A percentile compares a stretch with the other conserved stretches of the same genome.
These are phyloP conservation scores for Zygosaccharomyces lentus DNA, from an alignment of 805 yeast genomes.

Conservation along the genomic window DNA sequence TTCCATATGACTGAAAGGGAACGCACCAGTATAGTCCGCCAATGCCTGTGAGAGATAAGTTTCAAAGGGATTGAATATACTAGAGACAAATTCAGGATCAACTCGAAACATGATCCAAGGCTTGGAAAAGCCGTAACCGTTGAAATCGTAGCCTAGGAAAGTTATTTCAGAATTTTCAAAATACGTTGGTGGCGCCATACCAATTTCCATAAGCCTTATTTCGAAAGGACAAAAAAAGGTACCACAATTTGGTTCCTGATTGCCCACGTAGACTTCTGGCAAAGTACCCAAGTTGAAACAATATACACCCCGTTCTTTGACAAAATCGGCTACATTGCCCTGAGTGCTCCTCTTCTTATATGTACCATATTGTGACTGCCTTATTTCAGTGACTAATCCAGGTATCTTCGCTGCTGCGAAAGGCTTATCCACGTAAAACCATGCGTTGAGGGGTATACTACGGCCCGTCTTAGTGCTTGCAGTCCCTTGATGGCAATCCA, in stretches of 20 bases:
- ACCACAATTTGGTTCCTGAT: constrained; percentile 8
- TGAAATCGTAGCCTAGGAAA: constrained; percentile 24
- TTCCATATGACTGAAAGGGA: constrained; percentile 2
- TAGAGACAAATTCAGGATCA: constrained; percentile 8
- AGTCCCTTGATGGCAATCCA: background rate
- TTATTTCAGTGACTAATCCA: constrained; percentile 17
- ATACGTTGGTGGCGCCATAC: constrained; percentile 26
- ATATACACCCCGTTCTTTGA: constrained; percentile 21
- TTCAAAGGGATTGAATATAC: constrained; percentile 15
- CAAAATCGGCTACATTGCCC: constrained; percentile 19
- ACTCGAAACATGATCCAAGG: constrained; percentile 21
- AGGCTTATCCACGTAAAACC: constrained; percentile 19
- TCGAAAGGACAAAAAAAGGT: constrained; percentile 22
- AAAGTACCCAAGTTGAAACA: constrained; percentile 22
- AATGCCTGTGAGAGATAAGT: constrained; percentile 8
- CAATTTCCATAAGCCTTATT: constrained; percentile 16
- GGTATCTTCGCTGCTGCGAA: constrained; percentile 13
- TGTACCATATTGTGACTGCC: constrained; percentile 11
- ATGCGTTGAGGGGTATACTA: constrained; percentile 17
- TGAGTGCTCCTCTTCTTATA: constrained; percentile 14
- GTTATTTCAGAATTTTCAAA: constrained; percentile 26
- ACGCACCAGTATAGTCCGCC: constrained; percentile 10
- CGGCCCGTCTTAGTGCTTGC: constrained; percentile 1
- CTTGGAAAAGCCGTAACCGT: constrained; percentile 7
- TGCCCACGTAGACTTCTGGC: constrained; percentile 7